These are phyloP conservation scores for Akanthomyces lecanii DNA, from an alignment of 2,329 filamentous ascomycete genomes.

Conservation along the genomic window DNA sequence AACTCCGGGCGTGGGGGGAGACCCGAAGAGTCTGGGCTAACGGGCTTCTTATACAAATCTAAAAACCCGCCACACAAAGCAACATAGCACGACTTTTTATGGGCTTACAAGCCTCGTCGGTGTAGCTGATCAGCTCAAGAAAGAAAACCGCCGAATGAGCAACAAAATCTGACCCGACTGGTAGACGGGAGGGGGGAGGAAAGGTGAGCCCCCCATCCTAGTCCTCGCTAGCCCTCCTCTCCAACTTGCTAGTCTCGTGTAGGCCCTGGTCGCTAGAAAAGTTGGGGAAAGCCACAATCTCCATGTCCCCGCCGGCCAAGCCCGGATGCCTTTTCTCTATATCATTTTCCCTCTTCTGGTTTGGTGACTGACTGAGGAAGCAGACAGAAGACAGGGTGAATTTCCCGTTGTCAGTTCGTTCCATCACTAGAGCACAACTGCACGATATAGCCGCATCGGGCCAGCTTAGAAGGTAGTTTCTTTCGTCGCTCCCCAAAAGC, in stretches of 20 bases:
- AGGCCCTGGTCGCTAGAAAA: not conserved
- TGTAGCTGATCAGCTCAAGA: not conserved
- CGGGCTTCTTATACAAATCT: not conserved
- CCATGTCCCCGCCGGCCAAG: too few species aligned
- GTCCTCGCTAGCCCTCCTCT: not conserved
- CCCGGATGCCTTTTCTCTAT: too few species aligned
- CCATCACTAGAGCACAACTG: not conserved
- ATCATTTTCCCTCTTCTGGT: not conserved
- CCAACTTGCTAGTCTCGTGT: not conserved
- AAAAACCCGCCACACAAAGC: not conserved
- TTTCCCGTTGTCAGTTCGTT: not conserved
- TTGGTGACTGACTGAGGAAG: not conserved
- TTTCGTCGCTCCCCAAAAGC: too few species aligned
- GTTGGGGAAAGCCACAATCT: slow-evolving; percentile 11
- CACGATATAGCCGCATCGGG: not conserved
- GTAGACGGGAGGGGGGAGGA: not conserved
- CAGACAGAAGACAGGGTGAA: too few species aligned
- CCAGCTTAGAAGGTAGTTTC: too few species aligned
- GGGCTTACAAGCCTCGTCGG: not conserved
- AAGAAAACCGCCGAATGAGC: not conserved
- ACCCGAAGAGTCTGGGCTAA: not conserved
- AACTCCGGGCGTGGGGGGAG: not conserved
- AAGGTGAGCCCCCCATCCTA: not conserved
- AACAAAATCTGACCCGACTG: not conserved
- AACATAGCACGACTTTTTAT: not conserved